phyloP scores from a whole-genome alignment of 2,329 filamentous ascomycete genomes.

The Phymatotrichopsis omnivora region DNA sequence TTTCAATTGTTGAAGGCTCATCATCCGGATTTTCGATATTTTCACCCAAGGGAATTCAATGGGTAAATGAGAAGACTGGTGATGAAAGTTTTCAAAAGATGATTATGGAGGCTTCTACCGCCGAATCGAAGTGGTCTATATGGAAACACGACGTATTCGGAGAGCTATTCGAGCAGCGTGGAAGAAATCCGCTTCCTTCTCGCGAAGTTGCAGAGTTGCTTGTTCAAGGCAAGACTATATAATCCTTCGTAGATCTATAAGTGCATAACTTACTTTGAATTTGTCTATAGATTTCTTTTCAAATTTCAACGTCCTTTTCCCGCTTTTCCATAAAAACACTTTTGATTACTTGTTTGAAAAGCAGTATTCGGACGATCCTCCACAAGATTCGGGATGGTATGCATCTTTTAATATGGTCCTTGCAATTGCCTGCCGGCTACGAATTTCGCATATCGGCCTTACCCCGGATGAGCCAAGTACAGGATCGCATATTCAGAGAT shows the following conservation, averaged over 20 bases:
- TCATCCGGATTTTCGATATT: conserved; percentile 98
- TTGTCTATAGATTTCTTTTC: conserved; percentile 68
- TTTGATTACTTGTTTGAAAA: conserved; percentile 96
- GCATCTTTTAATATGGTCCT: conserved; percentile 88
- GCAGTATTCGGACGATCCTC: conserved; percentile 86
- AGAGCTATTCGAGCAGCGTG: conserved; percentile 75
- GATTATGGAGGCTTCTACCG: conserved; percentile 82
- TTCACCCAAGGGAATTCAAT: conserved; percentile 93
- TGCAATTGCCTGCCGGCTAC: conserved; percentile 83
- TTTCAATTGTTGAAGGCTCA: conserved; percentile 50
- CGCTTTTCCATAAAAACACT: conserved; percentile 90
- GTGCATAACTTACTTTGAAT: conserved; percentile 3
- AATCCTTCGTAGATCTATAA: conserved; percentile 19
- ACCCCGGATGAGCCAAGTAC: conserved; percentile 67
- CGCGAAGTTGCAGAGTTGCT: conserved; percentile 82
- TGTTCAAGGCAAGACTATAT: conserved; percentile 44
- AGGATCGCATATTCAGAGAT: conserved; percentile 47
- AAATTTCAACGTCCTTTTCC: conserved; percentile 99
- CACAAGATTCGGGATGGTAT: conserved; percentile 96
- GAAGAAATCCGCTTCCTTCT: conserved; percentile 73
- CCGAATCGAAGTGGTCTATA: conserved; percentile 91
- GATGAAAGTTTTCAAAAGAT: conserved; percentile 89
- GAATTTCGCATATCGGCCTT: conserved; percentile 63
- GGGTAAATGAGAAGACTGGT: conserved; percentile 97
- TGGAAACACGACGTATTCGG: conserved; percentile 98